These are phyloP conservation scores for Debaryomyces nepalensis DNA, from an alignment of 1,139 yeast genomes.

Conservation along the genomic window DNA sequence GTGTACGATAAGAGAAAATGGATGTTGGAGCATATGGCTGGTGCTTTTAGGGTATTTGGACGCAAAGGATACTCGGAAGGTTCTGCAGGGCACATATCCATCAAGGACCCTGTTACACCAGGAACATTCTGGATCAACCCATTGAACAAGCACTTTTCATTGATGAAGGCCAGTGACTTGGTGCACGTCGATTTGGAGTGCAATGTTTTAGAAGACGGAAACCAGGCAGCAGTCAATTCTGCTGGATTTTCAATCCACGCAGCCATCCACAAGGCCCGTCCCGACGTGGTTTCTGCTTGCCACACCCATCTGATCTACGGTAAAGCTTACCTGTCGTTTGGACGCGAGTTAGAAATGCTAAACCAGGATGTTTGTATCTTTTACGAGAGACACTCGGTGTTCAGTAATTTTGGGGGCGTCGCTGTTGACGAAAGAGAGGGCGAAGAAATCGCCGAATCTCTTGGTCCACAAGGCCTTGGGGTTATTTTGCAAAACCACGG, in stretches of 20 bases:
- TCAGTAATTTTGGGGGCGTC: conserved; percentile 75
- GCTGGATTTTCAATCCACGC: conserved; percentile 85
- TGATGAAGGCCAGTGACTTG: conserved; percentile 72
- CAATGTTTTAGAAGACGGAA: conserved; percentile 65
- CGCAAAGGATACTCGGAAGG: conserved; percentile 76
- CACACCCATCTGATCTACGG: conserved; percentile 79
- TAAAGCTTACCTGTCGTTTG: conserved; percentile 76
- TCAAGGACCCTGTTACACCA: conserved; percentile 75
- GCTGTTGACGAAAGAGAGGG: conserved; percentile 77
- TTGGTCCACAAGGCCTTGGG: conserved; percentile 65
- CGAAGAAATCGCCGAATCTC: conserved; percentile 61
- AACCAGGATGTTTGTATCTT: conserved; percentile 77
- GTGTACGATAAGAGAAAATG: conserved; percentile 59
- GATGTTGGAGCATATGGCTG: conserved; percentile 78
- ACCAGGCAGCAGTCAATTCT: conserved; percentile 67
- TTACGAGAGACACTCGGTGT: conserved; percentile 68
- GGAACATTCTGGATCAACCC: conserved; percentile 82
- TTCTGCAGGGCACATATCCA: conserved; percentile 77
- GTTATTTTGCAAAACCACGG: conserved; percentile 80
- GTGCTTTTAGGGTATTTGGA: conserved; percentile 79
- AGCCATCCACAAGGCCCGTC: conserved; percentile 74
- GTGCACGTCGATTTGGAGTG: conserved; percentile 78
- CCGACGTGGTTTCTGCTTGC: conserved; percentile 81
- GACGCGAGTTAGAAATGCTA: conserved; percentile 73
- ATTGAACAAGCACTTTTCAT: conserved; percentile 69